These are phyloP conservation scores for Candida bentonensis DNA, from an alignment of 805 yeast genomes.

Conservation along the genomic window DNA sequence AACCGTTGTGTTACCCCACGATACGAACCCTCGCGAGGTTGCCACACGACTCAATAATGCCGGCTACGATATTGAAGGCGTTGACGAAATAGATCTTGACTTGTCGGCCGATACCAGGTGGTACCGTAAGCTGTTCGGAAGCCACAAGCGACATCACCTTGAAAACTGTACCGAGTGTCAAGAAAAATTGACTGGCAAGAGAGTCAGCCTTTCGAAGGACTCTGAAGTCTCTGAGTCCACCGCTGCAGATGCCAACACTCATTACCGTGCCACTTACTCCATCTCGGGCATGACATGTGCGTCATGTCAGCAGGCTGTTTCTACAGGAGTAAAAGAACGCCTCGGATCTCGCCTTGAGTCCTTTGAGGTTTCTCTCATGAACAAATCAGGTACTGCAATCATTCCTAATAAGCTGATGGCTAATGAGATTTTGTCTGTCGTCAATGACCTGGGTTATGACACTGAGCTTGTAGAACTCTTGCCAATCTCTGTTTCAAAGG, in stretches of 20 bases:
- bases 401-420: conserved; percentile 39
- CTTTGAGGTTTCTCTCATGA: conserved; percentile 37
- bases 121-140: neutral
- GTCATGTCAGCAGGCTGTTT: conserved; percentile 39
- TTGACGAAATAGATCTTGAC: conserved; percentile 5
- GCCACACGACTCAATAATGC: conserved; percentile 9
- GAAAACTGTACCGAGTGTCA: conserved; percentile 1
- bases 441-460: conserved; percentile 34
- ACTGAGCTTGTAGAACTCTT: conserved; percentile 43
- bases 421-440: conserved; percentile 31
- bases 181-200: conserved; percentile 2
- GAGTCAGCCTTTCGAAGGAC: conserved; percentile 7
- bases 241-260: conserved; percentile 10
- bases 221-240: conserved; percentile 11
- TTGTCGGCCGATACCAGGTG: neutral
- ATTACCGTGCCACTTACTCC: conserved; percentile 37
- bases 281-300: conserved; percentile 62
- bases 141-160: neutral
- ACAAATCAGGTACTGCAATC: conserved; percentile 38
- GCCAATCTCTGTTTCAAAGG: conserved; percentile 36
- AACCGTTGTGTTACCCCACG: conserved; percentile 14
- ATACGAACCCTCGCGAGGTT: conserved; percentile 8
- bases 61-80: conserved; percentile 15
- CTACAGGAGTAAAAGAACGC: conserved; percentile 25
- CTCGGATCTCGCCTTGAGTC: conserved; percentile 19